A percentile compares a stretch with the other conserved stretches of the same genome.
Conservation (phyloP, 2,329 filamentous ascomycete species). For the Endoconidiophora laricicola region DNA sequence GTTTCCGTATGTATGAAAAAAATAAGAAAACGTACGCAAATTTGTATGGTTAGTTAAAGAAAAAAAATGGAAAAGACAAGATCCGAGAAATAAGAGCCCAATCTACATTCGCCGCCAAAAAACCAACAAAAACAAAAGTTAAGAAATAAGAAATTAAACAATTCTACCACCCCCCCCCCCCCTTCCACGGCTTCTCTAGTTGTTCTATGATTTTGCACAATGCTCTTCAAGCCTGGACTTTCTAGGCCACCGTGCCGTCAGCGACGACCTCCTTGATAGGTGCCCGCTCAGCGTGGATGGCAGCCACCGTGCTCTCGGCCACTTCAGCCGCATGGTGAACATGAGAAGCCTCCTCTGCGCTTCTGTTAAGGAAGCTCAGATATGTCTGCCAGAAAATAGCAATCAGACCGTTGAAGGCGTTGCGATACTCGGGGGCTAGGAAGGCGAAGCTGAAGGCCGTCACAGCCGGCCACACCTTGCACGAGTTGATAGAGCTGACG, state of each 20-base stretch:
- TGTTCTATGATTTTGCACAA: not conserved
- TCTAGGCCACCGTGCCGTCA: too few relatives aligned
- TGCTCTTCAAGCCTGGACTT: too few relatives aligned
- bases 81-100: too few relatives aligned
- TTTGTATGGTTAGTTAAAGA: not conserved
- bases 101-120: not conserved
- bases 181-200: not conserved
- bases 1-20: not conserved
- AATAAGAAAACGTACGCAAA: too few relatives aligned
- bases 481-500: slow-evolving; percentile 57
- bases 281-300: too few relatives aligned
- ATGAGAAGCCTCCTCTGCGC: slow-evolving; percentile 37
- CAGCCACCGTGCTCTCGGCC: not conserved
- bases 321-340: slow-evolving; percentile 6
- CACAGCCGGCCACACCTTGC: slow-evolving; percentile 77
- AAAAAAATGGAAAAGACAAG: not conserved
- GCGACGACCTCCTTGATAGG: not conserved
- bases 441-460: slow-evolving; percentile 81
- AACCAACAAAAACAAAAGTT: not conserved
- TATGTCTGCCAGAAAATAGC: slow-evolving; percentile 91
- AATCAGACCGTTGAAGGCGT: slow-evolving; percentile 61
- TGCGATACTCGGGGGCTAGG: slow-evolving; percentile 60
- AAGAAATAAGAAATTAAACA: not conserved
- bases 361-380: slow-evolving; percentile 61
- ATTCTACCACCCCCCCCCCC: not conserved